These are phyloP conservation scores for Hericium erinaceus DNA, from an alignment of 768 basidiomycete species.

Conservation along the genomic window DNA sequence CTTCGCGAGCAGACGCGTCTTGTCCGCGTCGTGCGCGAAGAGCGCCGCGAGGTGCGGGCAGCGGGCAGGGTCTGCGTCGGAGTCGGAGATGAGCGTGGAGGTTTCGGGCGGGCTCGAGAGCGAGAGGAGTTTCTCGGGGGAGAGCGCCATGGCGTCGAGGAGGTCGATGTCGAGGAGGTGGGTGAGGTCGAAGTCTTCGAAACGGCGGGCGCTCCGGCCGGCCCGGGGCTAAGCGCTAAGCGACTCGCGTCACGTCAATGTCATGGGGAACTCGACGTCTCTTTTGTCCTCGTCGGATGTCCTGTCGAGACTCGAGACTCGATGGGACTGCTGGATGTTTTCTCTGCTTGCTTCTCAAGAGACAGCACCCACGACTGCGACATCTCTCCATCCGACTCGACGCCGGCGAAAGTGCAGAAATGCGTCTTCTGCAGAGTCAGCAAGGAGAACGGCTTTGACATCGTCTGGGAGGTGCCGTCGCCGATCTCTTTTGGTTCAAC, in stretches of 20 bases:
- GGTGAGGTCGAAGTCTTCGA: too few species aligned
- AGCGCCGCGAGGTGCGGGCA: constrained; percentile 34
- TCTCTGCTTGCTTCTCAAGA: neutral
- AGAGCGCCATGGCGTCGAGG: neutral
- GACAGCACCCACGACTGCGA: neutral
- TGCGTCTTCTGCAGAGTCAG: constrained; percentile 27
- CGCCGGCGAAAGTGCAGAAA: neutral
- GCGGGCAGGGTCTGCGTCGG: constrained; percentile 1
- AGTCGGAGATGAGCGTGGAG: neutral
- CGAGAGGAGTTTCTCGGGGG: neutral
- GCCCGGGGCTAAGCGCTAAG: too few species aligned
- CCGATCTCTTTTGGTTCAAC: neutral
- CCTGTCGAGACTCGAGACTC: too few species aligned
- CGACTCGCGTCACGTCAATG: too few species aligned
- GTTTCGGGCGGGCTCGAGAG: neutral
- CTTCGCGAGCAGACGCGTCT: constrained; percentile 30
- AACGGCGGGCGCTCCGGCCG: too few species aligned
- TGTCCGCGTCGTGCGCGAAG: constrained; percentile 25
- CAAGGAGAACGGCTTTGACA: constrained; percentile 23
- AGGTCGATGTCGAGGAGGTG: too few species aligned
- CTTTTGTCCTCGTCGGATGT: too few species aligned
- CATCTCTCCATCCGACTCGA: too few species aligned
- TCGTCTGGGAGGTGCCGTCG: constrained; percentile 25
- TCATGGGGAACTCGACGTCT: too few species aligned
- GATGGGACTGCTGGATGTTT: neutral